Evolutionary conservation across 345 rosid genomes (phyloP).

Genomic region (Kandelia obovata): DNA sequence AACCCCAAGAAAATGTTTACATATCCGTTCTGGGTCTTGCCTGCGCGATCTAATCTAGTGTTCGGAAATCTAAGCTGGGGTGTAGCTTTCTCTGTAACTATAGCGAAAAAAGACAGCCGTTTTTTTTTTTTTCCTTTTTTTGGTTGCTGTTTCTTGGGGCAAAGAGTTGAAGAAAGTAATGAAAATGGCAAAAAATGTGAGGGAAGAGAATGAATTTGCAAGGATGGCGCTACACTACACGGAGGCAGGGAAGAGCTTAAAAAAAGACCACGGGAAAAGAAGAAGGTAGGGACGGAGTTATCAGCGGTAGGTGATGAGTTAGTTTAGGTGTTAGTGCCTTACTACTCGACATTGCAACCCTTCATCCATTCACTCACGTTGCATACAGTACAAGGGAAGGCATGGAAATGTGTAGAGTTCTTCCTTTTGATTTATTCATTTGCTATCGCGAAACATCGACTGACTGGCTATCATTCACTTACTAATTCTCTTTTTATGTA

Average conservation of each 20-base stretch:
- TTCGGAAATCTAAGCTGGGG: slow-evolving; percentile 59
- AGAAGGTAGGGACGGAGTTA: slow-evolving; percentile 58
- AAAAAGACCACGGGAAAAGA: slow-evolving; percentile 3
- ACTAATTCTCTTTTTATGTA: background rate
- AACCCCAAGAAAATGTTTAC: slow-evolving; percentile 30
- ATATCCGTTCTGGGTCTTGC: slow-evolving; percentile 28
- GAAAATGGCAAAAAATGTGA: slow-evolving; percentile 26
- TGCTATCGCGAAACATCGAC: slow-evolving; percentile 16
- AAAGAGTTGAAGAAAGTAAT: slow-evolving; percentile 10
- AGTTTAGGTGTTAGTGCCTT: slow-evolving; percentile 19
- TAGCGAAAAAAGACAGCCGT: slow-evolving; percentile 35
- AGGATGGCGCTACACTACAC: slow-evolving; percentile 4
- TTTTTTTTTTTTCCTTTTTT: background rate
- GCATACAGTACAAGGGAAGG: slow-evolving; percentile 14
- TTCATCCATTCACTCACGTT: background rate
- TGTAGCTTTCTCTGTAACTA: slow-evolving; percentile 52
- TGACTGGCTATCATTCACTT: slow-evolving; percentile 6
- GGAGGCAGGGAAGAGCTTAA: slow-evolving; percentile 6
- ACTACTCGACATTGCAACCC: slow-evolving; percentile 1
- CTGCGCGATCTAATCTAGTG: slow-evolving; percentile 19
- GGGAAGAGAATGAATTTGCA: background rate
- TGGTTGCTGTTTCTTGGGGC: slow-evolving; percentile 9
- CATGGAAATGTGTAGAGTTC: slow-evolving; percentile 8
- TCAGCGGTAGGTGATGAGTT: slow-evolving; percentile 75
- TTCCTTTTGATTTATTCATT: background rate